These are phyloP conservation scores for Bipolaris oryzae DNA, from an alignment of 2,329 filamentous ascomycete species.

Conservation along the genomic window DNA sequence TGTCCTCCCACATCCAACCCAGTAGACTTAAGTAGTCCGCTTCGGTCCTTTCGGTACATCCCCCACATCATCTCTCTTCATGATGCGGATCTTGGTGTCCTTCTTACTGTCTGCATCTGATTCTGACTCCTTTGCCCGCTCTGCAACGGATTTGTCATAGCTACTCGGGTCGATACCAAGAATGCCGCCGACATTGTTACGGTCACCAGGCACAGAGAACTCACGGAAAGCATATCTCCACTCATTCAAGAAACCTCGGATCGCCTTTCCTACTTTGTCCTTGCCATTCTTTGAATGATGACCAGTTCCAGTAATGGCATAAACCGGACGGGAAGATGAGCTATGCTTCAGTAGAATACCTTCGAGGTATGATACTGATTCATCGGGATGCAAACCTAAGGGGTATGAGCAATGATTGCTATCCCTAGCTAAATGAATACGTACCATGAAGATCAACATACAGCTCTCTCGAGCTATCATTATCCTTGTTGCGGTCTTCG, in stretches of 20 bases:
- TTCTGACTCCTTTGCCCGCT: conserved; percentile 45
- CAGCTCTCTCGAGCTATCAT: conserved; percentile 68
- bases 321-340: conserved; percentile 74
- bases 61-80: conserved; percentile 47
- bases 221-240: conserved; percentile 96
- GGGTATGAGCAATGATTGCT: conserved; percentile 9
- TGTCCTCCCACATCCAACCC: conserved; percentile 4
- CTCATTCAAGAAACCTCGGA: conserved; percentile 89
- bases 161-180: conserved; percentile 67
- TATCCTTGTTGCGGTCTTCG: conserved; percentile 85
- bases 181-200: conserved; percentile 76
- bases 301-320: conserved; percentile 94
- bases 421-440: conserved; percentile 1
- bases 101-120: conserved; percentile 37
- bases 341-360: conserved; percentile 84
- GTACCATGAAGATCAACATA: conserved; percentile 89
- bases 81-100: conserved; percentile 45
- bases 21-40: conserved; percentile 29
- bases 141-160: conserved; percentile 57
- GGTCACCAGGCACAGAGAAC: conserved; percentile 94
- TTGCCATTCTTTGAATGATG: conserved; percentile 99
- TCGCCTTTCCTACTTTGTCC: conserved; percentile 95
- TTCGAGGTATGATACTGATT: conserved; percentile 93
- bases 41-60: conserved; percentile 48
- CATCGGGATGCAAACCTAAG: conserved; percentile 86